Conservation (phyloP, 2,329 filamentous ascomycete species). For the Fusarium clavum region DNA sequence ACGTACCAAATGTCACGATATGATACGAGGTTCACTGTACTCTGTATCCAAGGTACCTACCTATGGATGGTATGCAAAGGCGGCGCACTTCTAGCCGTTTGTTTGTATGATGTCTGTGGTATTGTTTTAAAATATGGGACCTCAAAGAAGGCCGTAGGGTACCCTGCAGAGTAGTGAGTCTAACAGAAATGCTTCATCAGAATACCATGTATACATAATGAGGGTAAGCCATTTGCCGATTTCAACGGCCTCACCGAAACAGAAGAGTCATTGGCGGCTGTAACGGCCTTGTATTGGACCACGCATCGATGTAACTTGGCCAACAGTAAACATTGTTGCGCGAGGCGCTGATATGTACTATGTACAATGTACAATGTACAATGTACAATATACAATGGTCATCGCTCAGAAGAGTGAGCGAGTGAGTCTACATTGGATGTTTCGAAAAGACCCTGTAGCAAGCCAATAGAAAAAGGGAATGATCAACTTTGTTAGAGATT, state of each 20-base stretch:
- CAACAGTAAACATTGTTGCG: background rate
- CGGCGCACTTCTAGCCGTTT: background rate
- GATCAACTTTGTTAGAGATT: background rate
- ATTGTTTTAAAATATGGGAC: background rate
- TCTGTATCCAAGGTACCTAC: background rate
- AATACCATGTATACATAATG: background rate
- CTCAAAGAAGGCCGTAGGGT: background rate
- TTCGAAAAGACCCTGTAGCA: background rate
- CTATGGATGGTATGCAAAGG: background rate
- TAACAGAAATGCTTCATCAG: background rate
- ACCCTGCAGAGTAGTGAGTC: background rate
- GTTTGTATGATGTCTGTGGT: background rate
- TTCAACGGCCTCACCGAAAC: constrained; percentile 13
- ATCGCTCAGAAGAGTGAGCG: background rate
- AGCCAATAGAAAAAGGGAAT: background rate
- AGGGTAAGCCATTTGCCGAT: constrained; percentile 13
- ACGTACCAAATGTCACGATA: constrained; percentile 1
- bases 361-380: background rate
- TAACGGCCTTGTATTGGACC: background rate
- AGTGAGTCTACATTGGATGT: background rate
- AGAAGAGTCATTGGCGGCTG: background rate
- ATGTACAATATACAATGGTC: background rate
- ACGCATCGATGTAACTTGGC: background rate
- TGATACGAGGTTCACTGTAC: background rate
- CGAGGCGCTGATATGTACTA: background rate